Evolutionary conservation across 2,329 filamentous ascomycete genomes (phyloP), one percentile per base, ranked within the genome.

Genomic region (Trichocomaceae sp.): DNA sequence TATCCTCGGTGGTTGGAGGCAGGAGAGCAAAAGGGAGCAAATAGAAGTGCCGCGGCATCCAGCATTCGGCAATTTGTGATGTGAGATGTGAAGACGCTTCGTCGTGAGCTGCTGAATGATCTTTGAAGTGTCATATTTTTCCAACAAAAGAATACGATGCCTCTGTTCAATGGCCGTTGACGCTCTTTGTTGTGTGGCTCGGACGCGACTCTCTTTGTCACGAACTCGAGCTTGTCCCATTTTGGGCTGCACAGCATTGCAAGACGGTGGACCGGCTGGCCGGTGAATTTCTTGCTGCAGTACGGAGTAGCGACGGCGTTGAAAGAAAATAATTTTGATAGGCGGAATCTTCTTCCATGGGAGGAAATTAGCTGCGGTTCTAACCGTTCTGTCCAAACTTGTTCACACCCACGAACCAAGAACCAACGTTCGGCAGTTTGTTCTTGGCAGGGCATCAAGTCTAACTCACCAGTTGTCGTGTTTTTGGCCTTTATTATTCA

Each of bases 401-500:
- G 10, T 35, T 35, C 12, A 15, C 23, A 26, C 7, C 23, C 23
- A 26, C 4, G 23, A 3, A 26, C 23, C 13, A 9, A 8, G 13
- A 39, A 37, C 52, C 42, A 55, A 37, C 29, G 10, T 52, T 52
- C 41, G 29, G 50, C 50, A 44, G 19, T 23, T 17, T 41, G 26
- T n/a, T 13, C 29, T 44, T 47, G 22, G 52, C 29, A 33, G 47
- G 41, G 31, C 9, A 17, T 10, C 8, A 29, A 29, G 26, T 29
- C 7, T 29, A 10, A 29, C 26, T 29, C n/a, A 13, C 37, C 20
- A 35, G 29, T 23, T 37, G 33, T 50, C 22, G 9, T 54, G 13
- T 37, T 15, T 19, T 8, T 47, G 13, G 41, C 47, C 35, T 52
- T 52, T 46, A 52, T 52, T 46, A 52, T 19, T 52, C 47, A 47